Evolutionary conservation across 495 filamentous ascomycete genomes (phyloP).

Genomic region (Massariosphaeria phaeospora): DNA sequence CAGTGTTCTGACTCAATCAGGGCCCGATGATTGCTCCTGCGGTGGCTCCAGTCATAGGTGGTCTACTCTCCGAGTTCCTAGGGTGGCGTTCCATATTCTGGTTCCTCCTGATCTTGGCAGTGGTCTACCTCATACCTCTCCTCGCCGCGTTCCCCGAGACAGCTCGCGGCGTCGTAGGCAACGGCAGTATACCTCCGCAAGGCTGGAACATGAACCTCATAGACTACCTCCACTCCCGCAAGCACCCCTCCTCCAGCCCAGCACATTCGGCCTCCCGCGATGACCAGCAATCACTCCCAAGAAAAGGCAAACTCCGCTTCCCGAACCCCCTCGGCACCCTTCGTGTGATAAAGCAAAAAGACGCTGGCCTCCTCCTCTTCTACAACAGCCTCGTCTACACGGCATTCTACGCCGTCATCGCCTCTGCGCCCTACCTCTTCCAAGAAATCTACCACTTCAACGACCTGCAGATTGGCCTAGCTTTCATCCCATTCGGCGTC

Average conservation of each 20-base stretch:
- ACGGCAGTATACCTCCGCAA: slow-evolving; percentile 43
- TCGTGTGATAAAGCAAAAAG: slow-evolving; percentile 60
- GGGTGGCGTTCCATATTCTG: slow-evolving; percentile 39
- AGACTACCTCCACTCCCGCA: slow-evolving; percentile 36
- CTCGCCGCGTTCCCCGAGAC: slow-evolving; percentile 33
- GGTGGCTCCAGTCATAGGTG: slow-evolving; percentile 35
- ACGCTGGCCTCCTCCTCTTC: slow-evolving; percentile 55
- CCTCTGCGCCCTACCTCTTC: slow-evolving; percentile 59
- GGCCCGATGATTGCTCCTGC: slow-evolving; percentile 36
- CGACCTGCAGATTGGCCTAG: slow-evolving; percentile 63
- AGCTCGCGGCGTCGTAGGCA: slow-evolving; percentile 32
- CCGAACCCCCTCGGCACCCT: slow-evolving; percentile 70
- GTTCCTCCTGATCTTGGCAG: slow-evolving; percentile 35
- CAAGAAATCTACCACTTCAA: slow-evolving; percentile 58
- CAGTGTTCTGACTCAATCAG: too few species aligned
- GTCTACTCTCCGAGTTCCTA: slow-evolving; percentile 35
- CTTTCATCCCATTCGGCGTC: slow-evolving; percentile 40
- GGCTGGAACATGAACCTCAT: slow-evolving; percentile 42
- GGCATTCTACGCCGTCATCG: slow-evolving; percentile 53
- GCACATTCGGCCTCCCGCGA: slow-evolving; percentile 28
- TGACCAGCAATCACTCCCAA: slow-evolving; percentile 35
- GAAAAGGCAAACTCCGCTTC: slow-evolving; percentile 51
- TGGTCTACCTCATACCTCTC: slow-evolving; percentile 40
- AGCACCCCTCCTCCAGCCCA: slow-evolving; percentile 25
- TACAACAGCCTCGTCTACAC: slow-evolving; percentile 55